Conservation (phyloP, 495 filamentous ascomycete genomes). For the Daldinia loculata region DNA sequence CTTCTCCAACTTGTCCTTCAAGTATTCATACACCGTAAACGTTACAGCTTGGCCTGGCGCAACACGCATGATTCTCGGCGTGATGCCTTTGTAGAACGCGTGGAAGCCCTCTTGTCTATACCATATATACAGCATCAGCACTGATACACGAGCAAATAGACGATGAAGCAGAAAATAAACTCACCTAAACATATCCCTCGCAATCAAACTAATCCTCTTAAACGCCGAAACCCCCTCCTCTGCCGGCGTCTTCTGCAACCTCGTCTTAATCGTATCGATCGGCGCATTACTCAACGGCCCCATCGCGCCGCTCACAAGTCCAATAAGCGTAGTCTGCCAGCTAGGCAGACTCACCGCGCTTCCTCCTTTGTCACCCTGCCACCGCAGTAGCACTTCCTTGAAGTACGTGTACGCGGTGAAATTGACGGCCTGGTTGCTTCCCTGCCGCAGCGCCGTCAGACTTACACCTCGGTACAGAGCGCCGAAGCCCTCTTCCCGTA, state of each 20-base stretch:
- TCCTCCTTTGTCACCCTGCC: conserved; percentile 61
- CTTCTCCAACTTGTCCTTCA: conserved; percentile 84
- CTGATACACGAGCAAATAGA: background rate
- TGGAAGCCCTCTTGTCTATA: conserved; percentile 80
- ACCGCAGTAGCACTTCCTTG: conserved; percentile 75
- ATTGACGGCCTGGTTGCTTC: conserved; percentile 97
- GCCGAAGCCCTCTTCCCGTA: conserved; percentile 87
- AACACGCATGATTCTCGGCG: conserved; percentile 95
- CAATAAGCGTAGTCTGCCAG: conserved; percentile 91
- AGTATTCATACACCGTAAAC: conserved; percentile 93
- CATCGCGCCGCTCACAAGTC: conserved; percentile 91
- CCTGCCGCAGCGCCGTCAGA: conserved; percentile 91
- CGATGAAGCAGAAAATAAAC: conserved; percentile 35
- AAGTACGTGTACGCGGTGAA: conserved; percentile 98
- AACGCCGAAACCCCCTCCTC: conserved; percentile 81
- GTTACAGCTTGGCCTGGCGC: conserved; percentile 98
- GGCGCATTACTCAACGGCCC: conserved; percentile 95
- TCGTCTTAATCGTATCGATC: conserved; percentile 99
- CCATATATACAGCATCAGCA: conserved; percentile 3
- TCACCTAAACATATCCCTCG: conserved; percentile 90
- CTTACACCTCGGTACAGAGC: conserved; percentile 92
- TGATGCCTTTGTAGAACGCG: conserved; percentile 99
- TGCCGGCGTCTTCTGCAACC: conserved; percentile 88
- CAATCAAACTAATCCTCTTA: conserved; percentile 77
- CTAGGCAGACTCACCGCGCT: conserved; percentile 70